Base-by-base conservation (phyloP, 2,329 filamentous ascomycete species). In the Penicillium corylophilum region DNA sequence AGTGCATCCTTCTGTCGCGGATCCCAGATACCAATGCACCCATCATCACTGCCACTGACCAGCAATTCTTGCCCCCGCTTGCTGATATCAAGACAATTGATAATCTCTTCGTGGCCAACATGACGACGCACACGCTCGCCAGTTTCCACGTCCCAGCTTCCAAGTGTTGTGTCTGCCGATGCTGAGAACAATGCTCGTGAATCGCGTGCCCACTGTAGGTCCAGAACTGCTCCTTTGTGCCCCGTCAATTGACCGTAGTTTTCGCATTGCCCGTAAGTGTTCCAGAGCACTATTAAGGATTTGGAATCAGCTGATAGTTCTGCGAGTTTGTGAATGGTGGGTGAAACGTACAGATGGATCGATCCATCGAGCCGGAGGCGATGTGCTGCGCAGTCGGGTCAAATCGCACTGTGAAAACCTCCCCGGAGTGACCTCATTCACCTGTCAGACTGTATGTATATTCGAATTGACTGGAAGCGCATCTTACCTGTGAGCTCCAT, bases 171-270 rank as follows among this genome's bases (percentile, higher is more conserved):
- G 70, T 99, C 94, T 60, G 94, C 92, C 29, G 92, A 96, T 40
- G 92, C 92, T 7, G 93, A 94, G 68, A 93, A 97, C 46, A 99
- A 73, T 38, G 93, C 87, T 64, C 88, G 85, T 18, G 91, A 95
- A 75, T 99, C 94, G 69, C 94, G 87, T 24, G 94, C 96, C 94
- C 94, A 99, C 68, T 96, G 91, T 41, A 99, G 77, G 72, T 97
- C 94, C 23, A 97, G 79, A 44, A 99, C 79, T 1, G 94, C 94
- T 60, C 90, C 90, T 69, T 90, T 91, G 76, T 99, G 94, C 29
- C 94, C 94, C 8, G 80, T 90, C 46, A 99, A 79, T 24, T 89
- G 77, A 54, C 93, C 92, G 66, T 96, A 96, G 75, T 99, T 99
- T 67, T 95, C 89, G 76, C 93, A 96, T 63, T 90, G 83, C 65